phyloP scores from a whole-genome alignment of 192 early-diverging fungal genomes.

The Chytriomyces confervae region DNA sequence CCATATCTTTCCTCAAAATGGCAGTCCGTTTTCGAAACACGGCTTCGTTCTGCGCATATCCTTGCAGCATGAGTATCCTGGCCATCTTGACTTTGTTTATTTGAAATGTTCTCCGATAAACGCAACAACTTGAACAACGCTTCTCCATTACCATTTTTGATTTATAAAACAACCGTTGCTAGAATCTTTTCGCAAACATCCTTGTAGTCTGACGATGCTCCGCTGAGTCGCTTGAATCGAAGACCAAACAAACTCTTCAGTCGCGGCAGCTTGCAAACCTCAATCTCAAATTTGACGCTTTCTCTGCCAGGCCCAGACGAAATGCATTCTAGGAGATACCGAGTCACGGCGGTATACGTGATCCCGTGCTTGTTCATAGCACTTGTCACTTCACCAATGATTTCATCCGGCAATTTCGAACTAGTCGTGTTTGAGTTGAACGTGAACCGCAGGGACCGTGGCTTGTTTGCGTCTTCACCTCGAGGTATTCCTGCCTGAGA shows the following conservation, averaged over 20 bases:
- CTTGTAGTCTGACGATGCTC: slow-evolving; percentile 86
- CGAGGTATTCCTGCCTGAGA: slow-evolving; percentile 41
- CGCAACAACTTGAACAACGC: background rate
- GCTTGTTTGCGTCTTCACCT: slow-evolving; percentile 56
- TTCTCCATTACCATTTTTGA: background rate
- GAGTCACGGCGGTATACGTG: slow-evolving; percentile 43
- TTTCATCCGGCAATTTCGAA: slow-evolving; percentile 65
- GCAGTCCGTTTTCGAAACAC: slow-evolving; percentile 45
- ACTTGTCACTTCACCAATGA: slow-evolving; percentile 52
- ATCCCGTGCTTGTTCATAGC: slow-evolving; percentile 48
- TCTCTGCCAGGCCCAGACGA: slow-evolving; percentile 41
- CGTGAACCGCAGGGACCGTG: slow-evolving; percentile 66
- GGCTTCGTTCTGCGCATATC: slow-evolving; percentile 53
- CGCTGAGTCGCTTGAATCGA: slow-evolving; percentile 83
- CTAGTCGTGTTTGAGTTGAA: slow-evolving; percentile 71
- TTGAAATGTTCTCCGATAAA: background rate
- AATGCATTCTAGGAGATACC: slow-evolving; percentile 59
- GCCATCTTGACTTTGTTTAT: background rate
- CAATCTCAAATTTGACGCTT: slow-evolving; percentile 73
- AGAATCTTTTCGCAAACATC: slow-evolving; percentile 86
- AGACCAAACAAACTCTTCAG: slow-evolving; percentile 82
- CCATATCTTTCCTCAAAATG: slow-evolving; percentile 38
- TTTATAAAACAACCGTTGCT: slow-evolving; percentile 72
- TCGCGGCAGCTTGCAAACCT: slow-evolving; percentile 81
- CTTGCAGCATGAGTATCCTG: slow-evolving; percentile 55